Conservation (phyloP, 23 red algal species). For the Gracilariopsis chorda region DNA sequence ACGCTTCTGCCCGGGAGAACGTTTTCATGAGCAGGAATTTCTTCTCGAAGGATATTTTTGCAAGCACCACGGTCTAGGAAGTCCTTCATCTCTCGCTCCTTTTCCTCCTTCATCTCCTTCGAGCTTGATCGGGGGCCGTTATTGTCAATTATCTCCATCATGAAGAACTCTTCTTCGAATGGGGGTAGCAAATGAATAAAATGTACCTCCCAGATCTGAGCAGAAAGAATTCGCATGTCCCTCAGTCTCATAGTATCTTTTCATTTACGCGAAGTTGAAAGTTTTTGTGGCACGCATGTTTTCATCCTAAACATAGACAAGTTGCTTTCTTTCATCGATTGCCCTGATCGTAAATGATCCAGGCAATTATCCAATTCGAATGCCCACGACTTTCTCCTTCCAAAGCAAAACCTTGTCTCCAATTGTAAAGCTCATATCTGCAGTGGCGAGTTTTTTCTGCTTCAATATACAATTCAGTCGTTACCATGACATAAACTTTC, state of each 20-base stretch:
- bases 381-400: too few relatives aligned
- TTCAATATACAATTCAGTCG: too few relatives aligned
- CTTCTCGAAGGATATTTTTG: neutral
- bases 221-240: neutral
- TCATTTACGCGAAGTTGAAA: constrained; percentile 10
- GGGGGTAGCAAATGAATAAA: neutral
- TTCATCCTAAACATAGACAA: neutral
- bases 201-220: neutral
- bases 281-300: neutral
- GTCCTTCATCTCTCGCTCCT: too few relatives aligned
- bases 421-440: too few relatives aligned
- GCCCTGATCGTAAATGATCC: constrained; percentile 3
- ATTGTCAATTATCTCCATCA: neutral
- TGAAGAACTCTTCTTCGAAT: neutral
- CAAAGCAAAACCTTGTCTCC: too few relatives aligned
- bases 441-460: too few relatives aligned
- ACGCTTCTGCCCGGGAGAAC: neutral
- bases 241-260: too few relatives aligned
- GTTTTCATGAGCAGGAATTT: neutral
- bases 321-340: neutral
- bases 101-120: neutral
- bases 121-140: neutral
- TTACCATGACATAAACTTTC: too few relatives aligned
- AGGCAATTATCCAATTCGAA: constrained; percentile 12
- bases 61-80: too few relatives aligned